Evolutionary conservation across 495 filamentous ascomycete genomes (phyloP), one percentile per base, ranked within the genome.

Genomic region (Xylaria sp.): DNA sequence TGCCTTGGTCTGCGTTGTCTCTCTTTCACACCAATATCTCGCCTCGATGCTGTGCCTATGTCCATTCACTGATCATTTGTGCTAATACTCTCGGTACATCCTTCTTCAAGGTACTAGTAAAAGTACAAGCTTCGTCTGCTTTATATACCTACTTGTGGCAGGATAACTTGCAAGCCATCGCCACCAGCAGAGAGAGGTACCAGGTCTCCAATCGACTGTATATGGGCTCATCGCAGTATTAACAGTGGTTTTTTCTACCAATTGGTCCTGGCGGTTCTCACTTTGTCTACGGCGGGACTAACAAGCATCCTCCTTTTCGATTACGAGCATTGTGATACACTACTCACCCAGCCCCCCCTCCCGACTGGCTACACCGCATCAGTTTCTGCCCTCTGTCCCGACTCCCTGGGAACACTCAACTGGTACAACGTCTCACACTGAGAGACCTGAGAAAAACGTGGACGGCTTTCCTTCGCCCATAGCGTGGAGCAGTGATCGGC

Each of bases 321-420:
- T 71, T 71, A 71, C 69, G 69, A 71, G 69, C 8, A 15, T 66
- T 71, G 69, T 71, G 61, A 58, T 59, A 71, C 69, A 64, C 33
- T 21, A 50, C 19, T 19, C 26, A 26, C 40, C 24, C 26, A 57
- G 19, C 19, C 19, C 48, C 26, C 21, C n/a, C 48, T 33, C 33
- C 14, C 3, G 48, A 59, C 61, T 37, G 61, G 69, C 50, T 66
- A 66, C 61, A 71, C 69, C 41, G 61, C 69, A 59, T 59, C 35
- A 7, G 41, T 15, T 40, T 43, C 37, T 19, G 43, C 41, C 33
- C 24, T 53, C 29, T 35, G 50, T 71, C 50, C 61, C 61, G 52
- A 65, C 29, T 52, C 69, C 31, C 37, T 14, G 61, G 69, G 61
- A 46, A 7, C 26, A 4, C 29, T 31, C 37, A 65, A 40, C 61